phyloP scores from a whole-genome alignment of 371 early-diverging fungal genomes.

The Apophysomyces sp. region DNA sequence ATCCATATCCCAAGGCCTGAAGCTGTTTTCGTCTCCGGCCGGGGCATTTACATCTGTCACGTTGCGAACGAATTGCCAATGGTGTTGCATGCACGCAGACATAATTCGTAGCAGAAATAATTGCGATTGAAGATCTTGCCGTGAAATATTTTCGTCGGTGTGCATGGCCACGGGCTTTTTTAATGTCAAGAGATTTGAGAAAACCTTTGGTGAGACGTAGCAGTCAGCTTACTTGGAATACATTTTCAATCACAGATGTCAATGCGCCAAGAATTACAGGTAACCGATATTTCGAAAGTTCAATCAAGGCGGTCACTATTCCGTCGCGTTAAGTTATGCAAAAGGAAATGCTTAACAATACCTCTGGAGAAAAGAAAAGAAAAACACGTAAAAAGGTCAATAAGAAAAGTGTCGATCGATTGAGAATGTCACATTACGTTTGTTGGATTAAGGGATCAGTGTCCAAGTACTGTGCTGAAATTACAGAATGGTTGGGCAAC shows the following conservation, averaged over 20 bases:
- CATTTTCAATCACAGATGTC: slow-evolving; percentile 40
- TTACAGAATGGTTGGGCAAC: background rate
- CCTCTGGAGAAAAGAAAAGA: background rate
- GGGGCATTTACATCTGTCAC: background rate
- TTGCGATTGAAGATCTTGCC: slow-evolving; percentile 60
- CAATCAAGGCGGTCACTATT: slow-evolving; percentile 42
- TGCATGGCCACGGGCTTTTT: background rate
- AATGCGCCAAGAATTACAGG: slow-evolving; percentile 38
- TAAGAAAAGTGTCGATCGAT: background rate
- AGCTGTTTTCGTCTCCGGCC: too few species aligned
- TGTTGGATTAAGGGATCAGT: background rate
- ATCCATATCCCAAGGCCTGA: background rate
- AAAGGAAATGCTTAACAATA: slow-evolving; percentile 17
- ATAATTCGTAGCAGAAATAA: slow-evolving; percentile 60
- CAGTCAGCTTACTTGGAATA: slow-evolving; percentile 41
- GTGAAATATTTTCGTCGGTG: slow-evolving; percentile 39
- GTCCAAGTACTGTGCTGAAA: background rate
- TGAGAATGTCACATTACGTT: background rate
- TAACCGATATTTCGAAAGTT: slow-evolving; percentile 50
- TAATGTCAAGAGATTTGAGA: background rate
- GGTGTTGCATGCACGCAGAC: slow-evolving; percentile 60
- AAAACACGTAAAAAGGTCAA: background rate
- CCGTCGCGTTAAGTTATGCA: slow-evolving; percentile 32
- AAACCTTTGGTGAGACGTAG: background rate
- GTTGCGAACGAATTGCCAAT: slow-evolving; percentile 59